Conservation (phyloP, 805 yeast genomes). For the Maudiozyma turicensis region DNA sequence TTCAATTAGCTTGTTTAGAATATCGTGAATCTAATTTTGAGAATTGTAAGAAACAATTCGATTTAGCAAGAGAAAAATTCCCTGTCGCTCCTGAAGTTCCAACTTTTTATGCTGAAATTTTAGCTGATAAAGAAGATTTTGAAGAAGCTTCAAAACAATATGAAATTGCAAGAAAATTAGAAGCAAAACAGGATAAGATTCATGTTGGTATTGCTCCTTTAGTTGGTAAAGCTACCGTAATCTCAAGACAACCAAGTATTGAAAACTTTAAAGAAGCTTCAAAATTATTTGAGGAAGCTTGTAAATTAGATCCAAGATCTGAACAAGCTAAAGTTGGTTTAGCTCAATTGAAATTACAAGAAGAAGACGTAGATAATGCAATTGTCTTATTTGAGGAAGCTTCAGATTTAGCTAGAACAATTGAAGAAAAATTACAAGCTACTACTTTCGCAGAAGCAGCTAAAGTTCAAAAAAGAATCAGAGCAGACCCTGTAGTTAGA, state of each 20-base stretch:
- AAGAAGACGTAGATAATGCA: conserved; percentile 75
- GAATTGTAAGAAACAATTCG: conserved; percentile 56
- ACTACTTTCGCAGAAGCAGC: conserved; percentile 89
- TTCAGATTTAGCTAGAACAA: conserved; percentile 70
- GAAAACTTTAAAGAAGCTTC: conserved; percentile 48
- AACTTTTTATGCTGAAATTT: conserved; percentile 90
- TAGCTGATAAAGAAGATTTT: conserved; percentile 69
- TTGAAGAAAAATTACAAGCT: conserved; percentile 83
- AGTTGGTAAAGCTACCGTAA: conserved; percentile 75
- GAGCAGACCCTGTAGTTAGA: conserved; percentile 55
- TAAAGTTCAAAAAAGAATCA: conserved; percentile 74
- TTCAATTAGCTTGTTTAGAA: conserved; percentile 86
- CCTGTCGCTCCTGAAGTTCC: conserved; percentile 87
- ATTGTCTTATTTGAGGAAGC: conserved; percentile 73
- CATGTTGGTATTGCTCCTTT: conserved; percentile 84
- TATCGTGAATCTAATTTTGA: conserved; percentile 56
- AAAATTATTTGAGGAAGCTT: conserved; percentile 60
- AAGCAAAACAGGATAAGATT: conserved; percentile 48
- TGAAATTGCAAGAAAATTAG: conserved; percentile 77
- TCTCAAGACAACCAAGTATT: conserved; percentile 42
- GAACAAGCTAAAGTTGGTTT: conserved; percentile 85
- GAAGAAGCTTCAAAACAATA: conserved; percentile 71
- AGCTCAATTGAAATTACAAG: conserved; percentile 84
- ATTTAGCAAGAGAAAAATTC: conserved; percentile 61
- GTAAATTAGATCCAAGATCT: conserved; percentile 73